phyloP scores from a whole-genome alignment of 2,329 filamentous ascomycete genomes.

The Penicillium nordicum region DNA sequence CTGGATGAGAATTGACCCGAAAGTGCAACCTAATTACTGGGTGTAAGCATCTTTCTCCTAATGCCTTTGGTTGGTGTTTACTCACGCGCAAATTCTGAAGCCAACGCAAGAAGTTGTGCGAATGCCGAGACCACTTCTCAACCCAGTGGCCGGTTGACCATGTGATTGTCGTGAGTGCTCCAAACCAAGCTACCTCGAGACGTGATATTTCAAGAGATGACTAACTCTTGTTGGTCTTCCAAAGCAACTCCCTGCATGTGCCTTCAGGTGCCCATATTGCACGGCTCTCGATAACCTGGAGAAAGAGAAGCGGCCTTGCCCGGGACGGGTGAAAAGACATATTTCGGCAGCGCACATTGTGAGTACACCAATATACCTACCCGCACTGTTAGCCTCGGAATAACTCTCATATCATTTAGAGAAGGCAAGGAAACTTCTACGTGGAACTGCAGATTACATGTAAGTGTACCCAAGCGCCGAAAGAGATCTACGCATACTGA shows the following conservation, averaged over 20 bases:
- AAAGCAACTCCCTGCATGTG: neutral
- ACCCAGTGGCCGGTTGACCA: neutral
- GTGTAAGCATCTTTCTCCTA: neutral
- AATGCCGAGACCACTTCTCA: neutral
- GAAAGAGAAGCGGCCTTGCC: neutral
- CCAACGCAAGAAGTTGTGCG: neutral
- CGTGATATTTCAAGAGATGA: neutral
- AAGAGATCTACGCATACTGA: neutral
- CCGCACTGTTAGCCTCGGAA: neutral
- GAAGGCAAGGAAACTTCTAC: neutral
- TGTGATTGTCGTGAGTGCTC: neutral
- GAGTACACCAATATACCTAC: neutral
- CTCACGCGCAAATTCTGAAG: neutral
- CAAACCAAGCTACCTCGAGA: neutral
- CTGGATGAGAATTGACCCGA: neutral
- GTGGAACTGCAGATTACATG: neutral
- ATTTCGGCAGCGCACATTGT: neutral
- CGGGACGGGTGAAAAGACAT: neutral
- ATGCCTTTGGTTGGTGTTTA: neutral
- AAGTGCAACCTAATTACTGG: neutral
- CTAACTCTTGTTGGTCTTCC: neutral
- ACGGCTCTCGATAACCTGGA: neutral
- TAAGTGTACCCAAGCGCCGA: neutral
- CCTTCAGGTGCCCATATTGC: neutral
- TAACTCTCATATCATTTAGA: neutral